Evolutionary conservation across 1,284 basidiomycete species (phyloP), one percentile per base, ranked within the genome.

Genomic region (Microbotryomycetes sp.): DNA sequence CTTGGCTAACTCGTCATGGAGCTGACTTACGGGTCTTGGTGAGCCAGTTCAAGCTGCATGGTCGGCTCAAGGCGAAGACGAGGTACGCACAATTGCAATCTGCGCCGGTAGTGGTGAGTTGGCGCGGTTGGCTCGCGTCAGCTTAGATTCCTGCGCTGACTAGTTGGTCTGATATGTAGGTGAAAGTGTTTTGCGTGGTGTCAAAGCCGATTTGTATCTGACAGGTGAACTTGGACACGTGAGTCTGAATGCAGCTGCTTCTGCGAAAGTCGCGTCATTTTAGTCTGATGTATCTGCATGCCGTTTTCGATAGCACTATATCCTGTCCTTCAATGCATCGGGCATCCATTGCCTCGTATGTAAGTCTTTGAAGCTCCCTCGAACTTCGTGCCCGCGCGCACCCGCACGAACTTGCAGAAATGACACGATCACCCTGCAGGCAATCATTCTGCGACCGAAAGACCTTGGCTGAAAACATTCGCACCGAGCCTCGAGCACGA

Each of bases 361-460:
- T 66, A 1, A 22, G 67, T 59, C 29, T 23, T 26, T 16, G 3
- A 51, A 25, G 12, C 9, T 51, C 7, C 19, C 22, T 6, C 45
- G 26, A 22, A 22, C 19, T 23, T 14, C 16, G 22, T 29, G 22
- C 31, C 46, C 29, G 12, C 6, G 16, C 19, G n/a, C n/a, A n/a
- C n/a, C n/a, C n/a, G n/a, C n/a, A n/a, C n/a, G n/a, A n/a, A n/a
- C n/a, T n/a, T n/a, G n/a, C n/a, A n/a, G n/a, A n/a, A n/a, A n/a
- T n/a, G n/a, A n/a, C n/a, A n/a, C n/a, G n/a, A n/a, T n/a, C n/a
- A n/a, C 9, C 42, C 26, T 22, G 26, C 52, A 68, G 65, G 60
- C 52, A 67, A 67, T 49, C 68, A 69, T 58, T 65, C 68, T 1
- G 62, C 60, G 25, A 67, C 63, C 25, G 68, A 69, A 48, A 62